Percentiles rank a stretch among this genome's conserved stretches.
These are phyloP conservation scores for Alternaria viburni DNA, from an alignment of 2,329 filamentous ascomycete genomes.

Conservation along the genomic window DNA sequence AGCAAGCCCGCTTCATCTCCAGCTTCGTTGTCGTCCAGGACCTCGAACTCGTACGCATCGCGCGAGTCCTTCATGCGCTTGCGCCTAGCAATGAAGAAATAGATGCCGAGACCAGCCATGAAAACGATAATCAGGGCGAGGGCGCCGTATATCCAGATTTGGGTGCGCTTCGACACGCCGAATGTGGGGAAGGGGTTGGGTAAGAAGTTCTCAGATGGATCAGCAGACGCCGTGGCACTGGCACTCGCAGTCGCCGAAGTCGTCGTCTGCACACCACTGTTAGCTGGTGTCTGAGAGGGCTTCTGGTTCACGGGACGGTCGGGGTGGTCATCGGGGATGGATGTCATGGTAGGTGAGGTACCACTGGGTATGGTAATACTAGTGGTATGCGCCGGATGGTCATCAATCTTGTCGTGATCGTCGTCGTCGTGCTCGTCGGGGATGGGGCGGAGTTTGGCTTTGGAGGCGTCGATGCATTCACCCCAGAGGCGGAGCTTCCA, in stretches of 20 bases:
- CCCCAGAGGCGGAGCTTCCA: conserved; percentile 97
- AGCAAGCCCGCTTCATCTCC: conserved; percentile 59
- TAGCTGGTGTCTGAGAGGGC: conserved; percentile 47
- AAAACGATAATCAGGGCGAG: conserved; percentile 85
- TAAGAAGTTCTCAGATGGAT: conserved; percentile 62
- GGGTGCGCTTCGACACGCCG: conserved; percentile 82
- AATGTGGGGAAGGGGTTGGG: conserved; percentile 91
- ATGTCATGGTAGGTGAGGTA: conserved; percentile 52
- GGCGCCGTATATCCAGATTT: conserved; percentile 92
- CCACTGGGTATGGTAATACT: conserved; percentile 54
- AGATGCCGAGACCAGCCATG: conserved; percentile 78
- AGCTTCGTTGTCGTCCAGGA: conserved; percentile 80
- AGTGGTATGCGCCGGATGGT: conserved; percentile 67
- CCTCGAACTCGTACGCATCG: conserved; percentile 92
- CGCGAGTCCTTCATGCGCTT: conserved; percentile 76
- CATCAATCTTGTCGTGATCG: conserved; percentile 71
- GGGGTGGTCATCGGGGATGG: conserved; percentile 55
- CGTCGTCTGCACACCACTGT: conserved; percentile 30
- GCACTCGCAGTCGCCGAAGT: conserved; percentile 20
- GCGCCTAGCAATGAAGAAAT: conserved; percentile 79
- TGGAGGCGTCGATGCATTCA: conserved; percentile 77
- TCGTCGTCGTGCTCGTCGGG: conserved; percentile 84
- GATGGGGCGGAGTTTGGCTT: conserved; percentile 77
- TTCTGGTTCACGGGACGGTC: conserved; percentile 66
- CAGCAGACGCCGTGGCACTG: conserved; percentile 24